Evolutionary conservation across 2,329 filamentous ascomycete species (phyloP).

Genomic region (Pestalotiopsis sp.): DNA sequence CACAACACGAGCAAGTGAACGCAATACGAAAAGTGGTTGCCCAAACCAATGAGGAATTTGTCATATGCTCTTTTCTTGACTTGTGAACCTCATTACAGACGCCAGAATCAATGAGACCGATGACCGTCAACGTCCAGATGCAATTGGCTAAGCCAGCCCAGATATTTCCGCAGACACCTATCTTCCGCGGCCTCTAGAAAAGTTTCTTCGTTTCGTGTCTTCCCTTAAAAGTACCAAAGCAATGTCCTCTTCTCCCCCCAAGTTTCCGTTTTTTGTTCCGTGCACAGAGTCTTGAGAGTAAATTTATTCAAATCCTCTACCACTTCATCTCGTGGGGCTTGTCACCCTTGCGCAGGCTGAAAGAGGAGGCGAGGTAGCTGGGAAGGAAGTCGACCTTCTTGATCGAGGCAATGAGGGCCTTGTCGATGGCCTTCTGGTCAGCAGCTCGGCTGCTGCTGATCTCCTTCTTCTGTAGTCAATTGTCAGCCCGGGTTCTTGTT

Average conservation of each 20-base stretch:
- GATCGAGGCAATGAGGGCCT: slow-evolving; percentile 91
- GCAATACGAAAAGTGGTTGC: slow-evolving; percentile 2
- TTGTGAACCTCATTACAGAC: slow-evolving; percentile 69
- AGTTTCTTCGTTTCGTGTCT: slow-evolving; percentile 21
- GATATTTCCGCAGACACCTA: slow-evolving; percentile 43
- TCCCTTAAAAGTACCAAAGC: slow-evolving; percentile 29
- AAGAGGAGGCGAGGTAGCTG: slow-evolving; percentile 92
- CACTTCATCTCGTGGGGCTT: slow-evolving; percentile 99
- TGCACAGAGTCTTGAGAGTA: neutral
- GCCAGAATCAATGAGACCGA: slow-evolving; percentile 65
- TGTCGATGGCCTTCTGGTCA: slow-evolving; percentile 99
- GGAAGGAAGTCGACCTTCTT: slow-evolving; percentile 97
- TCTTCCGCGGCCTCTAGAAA: slow-evolving; percentile 45
- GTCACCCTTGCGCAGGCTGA: slow-evolving; percentile 99
- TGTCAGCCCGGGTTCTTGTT: slow-evolving; percentile 4
- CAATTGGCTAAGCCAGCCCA: slow-evolving; percentile 62
- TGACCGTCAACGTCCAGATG: slow-evolving; percentile 67
- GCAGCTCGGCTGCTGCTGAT: slow-evolving; percentile 87
- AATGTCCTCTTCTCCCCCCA: neutral
- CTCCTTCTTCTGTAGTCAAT: slow-evolving; percentile 87
- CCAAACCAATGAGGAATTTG: slow-evolving; percentile 20
- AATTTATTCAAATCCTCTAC: slow-evolving; percentile 56
- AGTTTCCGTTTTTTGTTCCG: slow-evolving; percentile 9
- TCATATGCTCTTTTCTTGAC: slow-evolving; percentile 41
- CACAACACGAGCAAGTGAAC: neutral